A percentile compares a stretch with the other conserved stretches of the same genome.
phyloP scores from a whole-genome alignment of 257 asterid species.

The Verbascum thapsus region DNA sequence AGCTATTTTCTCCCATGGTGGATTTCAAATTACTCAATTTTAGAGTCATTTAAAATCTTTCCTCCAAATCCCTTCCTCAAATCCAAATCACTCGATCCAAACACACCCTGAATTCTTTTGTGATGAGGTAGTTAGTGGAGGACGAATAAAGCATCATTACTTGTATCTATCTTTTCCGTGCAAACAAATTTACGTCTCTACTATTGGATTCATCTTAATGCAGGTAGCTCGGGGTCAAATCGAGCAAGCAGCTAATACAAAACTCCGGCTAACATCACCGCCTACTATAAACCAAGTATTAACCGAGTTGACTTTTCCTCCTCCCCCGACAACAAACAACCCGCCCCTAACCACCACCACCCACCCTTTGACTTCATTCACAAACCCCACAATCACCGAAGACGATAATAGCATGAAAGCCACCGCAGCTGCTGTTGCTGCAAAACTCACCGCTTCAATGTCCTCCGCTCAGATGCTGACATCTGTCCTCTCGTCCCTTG shows the following conservation, averaged over 20 bases:
- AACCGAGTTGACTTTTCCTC: constrained; percentile 40
- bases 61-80: no score
- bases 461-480: constrained; percentile 96
- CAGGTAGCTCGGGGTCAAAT: constrained; percentile 72
- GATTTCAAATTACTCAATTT: no score
- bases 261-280: constrained; percentile 53
- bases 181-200: no score
- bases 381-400: constrained; percentile 40
- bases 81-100: no score
- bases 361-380: constrained; percentile 41
- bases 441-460: constrained; percentile 81
- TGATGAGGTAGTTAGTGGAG: no score
- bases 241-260: constrained; percentile 51
- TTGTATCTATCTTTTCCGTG: no score
- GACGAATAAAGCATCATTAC: no score
- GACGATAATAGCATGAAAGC: constrained; percentile 89
- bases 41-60: no score
- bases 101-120: no score
- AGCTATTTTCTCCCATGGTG: no score
- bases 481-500: constrained; percentile 86
- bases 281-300: constrained; percentile 31
- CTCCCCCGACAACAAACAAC: constrained; percentile 38
- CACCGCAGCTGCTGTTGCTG: constrained; percentile 90
- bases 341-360: constrained; percentile 30
- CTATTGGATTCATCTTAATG: no score